phyloP scores from a whole-genome alignment of 495 filamentous ascomycete genomes.

The Penicillium antarcticum region DNA sequence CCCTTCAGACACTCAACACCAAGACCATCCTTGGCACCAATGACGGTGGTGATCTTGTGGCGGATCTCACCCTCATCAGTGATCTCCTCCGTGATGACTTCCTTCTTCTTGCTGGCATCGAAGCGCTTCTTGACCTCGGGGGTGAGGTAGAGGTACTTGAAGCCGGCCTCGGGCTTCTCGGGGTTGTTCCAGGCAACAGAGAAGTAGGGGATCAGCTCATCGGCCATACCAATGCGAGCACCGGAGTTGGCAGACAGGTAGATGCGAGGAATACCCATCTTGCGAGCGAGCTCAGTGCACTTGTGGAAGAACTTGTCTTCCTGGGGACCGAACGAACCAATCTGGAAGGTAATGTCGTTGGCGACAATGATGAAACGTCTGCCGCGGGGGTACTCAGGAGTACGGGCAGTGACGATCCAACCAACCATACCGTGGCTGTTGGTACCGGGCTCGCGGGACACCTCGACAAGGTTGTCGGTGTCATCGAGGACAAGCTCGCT shows the following conservation, averaged over 20 bases:
- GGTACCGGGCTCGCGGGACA: slow-evolving; percentile 87
- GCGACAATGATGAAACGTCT: slow-evolving; percentile 92
- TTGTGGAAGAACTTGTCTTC: slow-evolving; percentile 99
- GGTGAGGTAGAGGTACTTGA: slow-evolving; percentile 97
- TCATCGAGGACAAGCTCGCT: slow-evolving; percentile 93
- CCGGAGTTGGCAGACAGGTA: slow-evolving; percentile 99
- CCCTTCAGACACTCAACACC: slow-evolving; percentile 97
- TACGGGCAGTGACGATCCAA: slow-evolving; percentile 94
- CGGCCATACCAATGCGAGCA: slow-evolving; percentile 94
- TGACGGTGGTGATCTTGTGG: slow-evolving; percentile 90
- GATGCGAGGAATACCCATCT: slow-evolving; percentile 90
- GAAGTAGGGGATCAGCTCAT: slow-evolving; percentile 96
- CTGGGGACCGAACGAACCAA: slow-evolving; percentile 92
- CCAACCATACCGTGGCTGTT: slow-evolving; percentile 98
- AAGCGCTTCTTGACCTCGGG: slow-evolving; percentile 84
- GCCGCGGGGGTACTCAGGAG: slow-evolving; percentile 94
- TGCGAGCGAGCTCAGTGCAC: slow-evolving; percentile 92
- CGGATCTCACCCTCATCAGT: slow-evolving; percentile 84
- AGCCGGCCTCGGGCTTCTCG: slow-evolving; percentile 79
- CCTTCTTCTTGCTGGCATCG: slow-evolving; percentile 72
- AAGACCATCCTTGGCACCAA: slow-evolving; percentile 92
- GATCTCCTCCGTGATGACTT: slow-evolving; percentile 86
- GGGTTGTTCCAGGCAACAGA: slow-evolving; percentile 93
- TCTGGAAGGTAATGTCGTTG: slow-evolving; percentile 99
- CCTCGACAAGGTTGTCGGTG: slow-evolving; percentile 85